Base-by-base conservation (phyloP, 1,284 basidiomycete genomes). In the Phellinidium pouzarii region DNA sequence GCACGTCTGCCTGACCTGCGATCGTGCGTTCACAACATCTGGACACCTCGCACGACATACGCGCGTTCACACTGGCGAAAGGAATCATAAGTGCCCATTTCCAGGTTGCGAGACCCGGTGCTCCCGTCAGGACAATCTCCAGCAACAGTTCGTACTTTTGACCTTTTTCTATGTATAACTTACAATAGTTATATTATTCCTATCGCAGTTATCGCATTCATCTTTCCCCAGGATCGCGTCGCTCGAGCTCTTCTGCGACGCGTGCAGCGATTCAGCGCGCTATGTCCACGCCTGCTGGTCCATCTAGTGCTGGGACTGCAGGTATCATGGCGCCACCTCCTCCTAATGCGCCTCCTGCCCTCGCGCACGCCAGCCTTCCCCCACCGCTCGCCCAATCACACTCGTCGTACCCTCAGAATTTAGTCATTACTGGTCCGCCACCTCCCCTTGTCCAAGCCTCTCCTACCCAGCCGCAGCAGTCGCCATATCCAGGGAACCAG, bases 31-130 rank as follows among this genome's bases (percentile, higher is more conserved):
- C 68, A 88, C 86, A 49, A 92, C 89, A 41, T 84, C 82, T 60
- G 89, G 89, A 29, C 90, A 92, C 63, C 79, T 91, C 19, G 85
- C 89, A 0, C 77, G 89, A 45, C 89, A 92, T 65, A 78, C 84
- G 22, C 76, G 87, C 49, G 81, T 91, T 9, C 89, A 92, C 68
- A 91, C 89, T 6, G 87, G 88, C 49, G 85, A 89, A 62, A 72
- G 84, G 53, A 87, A 87, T 67, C 84, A 88, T 70, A 85, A 80
- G 52, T 90, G 86, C 60, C 87, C 87, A 26, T 89, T 88, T 67
- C 87, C 86, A 20, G 87, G 87, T 31, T 90, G 87, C 64, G 83
- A 88, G 59, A 89, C 86, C 2, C 74, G 85, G 12, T 90, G 87
- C 61, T 87, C 85, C 4, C 72, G 86, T 44, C 86, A 88, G 65